Evolutionary conservation across 2,329 filamentous ascomycete genomes (phyloP).

Genomic region (Nannizzia gypsea): DNA sequence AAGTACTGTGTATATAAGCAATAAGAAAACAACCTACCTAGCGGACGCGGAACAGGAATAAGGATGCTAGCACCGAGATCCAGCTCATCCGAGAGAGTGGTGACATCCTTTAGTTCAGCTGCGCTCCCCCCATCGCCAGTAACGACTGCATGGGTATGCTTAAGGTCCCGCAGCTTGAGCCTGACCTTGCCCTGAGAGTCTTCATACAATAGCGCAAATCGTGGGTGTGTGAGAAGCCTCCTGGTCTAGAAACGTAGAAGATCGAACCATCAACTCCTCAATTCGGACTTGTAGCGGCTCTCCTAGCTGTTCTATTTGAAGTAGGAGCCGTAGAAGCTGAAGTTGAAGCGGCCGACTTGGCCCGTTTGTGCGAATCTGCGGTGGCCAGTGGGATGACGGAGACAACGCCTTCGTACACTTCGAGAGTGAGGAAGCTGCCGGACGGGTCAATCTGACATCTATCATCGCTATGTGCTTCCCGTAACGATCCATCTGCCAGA

Average conservation of each 20-base stretch:
- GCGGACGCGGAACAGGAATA: slow-evolving; percentile 48
- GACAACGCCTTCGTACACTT: slow-evolving; percentile 57
- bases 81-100: slow-evolving; percentile 42
- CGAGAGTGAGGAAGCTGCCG: slow-evolving; percentile 53
- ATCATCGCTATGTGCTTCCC: slow-evolving; percentile 72
- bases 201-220: slow-evolving; percentile 54
- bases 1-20: neutral
- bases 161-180: slow-evolving; percentile 45
- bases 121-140: slow-evolving; percentile 35
- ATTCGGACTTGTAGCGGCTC: slow-evolving; percentile 51
- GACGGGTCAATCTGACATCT: slow-evolving; percentile 75
- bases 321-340: slow-evolving; percentile 30
- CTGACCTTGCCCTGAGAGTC: slow-evolving; percentile 47
- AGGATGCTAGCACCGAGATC: slow-evolving; percentile 51
- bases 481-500: slow-evolving; percentile 47
- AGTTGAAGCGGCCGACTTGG: slow-evolving; percentile 31
- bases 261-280: slow-evolving; percentile 55
- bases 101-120: slow-evolving; percentile 43
- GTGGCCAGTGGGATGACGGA: slow-evolving; percentile 50
- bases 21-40: slow-evolving; percentile 29
- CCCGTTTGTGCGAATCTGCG: slow-evolving; percentile 16
- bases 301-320: slow-evolving; percentile 33
- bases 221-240: slow-evolving; percentile 41
- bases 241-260: slow-evolving; percentile 53
- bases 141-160: slow-evolving; percentile 37